Evolutionary conservation across 2,329 filamentous ascomycete species (phyloP).

Genomic region (Stachybotrys echinatus): DNA sequence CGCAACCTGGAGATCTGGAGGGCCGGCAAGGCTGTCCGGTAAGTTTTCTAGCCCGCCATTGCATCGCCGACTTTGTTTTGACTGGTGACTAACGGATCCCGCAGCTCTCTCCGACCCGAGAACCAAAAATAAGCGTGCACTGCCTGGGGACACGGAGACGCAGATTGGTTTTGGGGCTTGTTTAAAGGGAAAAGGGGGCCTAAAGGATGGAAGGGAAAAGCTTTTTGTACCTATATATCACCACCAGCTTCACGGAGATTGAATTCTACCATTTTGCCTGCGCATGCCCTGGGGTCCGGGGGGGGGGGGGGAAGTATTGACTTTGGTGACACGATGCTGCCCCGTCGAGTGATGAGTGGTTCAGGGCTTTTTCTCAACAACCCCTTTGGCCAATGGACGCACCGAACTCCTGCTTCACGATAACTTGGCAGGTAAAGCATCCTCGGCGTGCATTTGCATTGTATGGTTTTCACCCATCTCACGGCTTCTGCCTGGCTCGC

Average conservation of each 20-base stretch:
- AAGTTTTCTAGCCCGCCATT: constrained; percentile 24
- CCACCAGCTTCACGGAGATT: background rate
- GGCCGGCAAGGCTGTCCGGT: constrained; percentile 94
- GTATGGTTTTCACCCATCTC: too few relatives aligned
- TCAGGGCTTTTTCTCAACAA: too few relatives aligned
- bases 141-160: background rate
- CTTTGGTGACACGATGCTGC: too few relatives aligned
- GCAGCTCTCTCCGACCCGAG: constrained; percentile 73
- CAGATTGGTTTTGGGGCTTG: background rate
- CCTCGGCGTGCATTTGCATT: too few relatives aligned
- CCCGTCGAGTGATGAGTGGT: too few relatives aligned
- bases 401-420: too few relatives aligned
- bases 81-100: constrained; percentile 13
- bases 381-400: too few relatives aligned
- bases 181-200: background rate
- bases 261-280: background rate
- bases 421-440: too few relatives aligned
- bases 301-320: too few relatives aligned
- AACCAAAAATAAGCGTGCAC: constrained; percentile 66
- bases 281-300: too few relatives aligned
- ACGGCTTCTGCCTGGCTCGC: too few relatives aligned
- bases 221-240: background rate
- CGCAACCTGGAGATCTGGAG: constrained; percentile 98
- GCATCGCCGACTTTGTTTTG: background rate
- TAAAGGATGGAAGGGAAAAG: background rate